Conservation (phyloP, 495 filamentous ascomycete species). For the Oidiodendron maius region DNA sequence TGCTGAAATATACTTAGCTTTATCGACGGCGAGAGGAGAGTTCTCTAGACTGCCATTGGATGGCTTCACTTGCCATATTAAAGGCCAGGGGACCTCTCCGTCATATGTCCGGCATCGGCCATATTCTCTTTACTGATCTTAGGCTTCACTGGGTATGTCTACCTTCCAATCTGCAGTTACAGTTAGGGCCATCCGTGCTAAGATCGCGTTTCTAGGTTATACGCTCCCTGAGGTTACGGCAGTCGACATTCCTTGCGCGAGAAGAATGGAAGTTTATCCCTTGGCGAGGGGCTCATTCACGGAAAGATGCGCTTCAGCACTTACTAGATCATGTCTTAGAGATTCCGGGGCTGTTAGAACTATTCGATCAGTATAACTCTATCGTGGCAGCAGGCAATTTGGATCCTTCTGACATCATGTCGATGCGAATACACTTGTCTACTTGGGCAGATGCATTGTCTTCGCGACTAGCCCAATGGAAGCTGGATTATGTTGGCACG, state of each 20-base stretch:
- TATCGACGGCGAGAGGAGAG: not conserved
- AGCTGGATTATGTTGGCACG: not conserved
- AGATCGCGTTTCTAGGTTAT: not conserved
- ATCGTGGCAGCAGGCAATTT: no score
- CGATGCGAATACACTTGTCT: not conserved
- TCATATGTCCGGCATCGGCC: not conserved
- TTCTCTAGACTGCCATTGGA: not conserved
- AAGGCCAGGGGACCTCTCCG: not conserved
- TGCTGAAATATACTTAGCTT: not conserved
- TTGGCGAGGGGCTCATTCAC: not conserved
- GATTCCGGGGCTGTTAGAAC: not conserved
- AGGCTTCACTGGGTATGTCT: not conserved
- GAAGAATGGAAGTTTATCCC: not conserved
- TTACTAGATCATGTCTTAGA: not conserved
- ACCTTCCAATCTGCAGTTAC: not conserved
- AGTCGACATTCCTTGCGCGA: not conserved
- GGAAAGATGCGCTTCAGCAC: not conserved
- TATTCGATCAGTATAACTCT: not conserved
- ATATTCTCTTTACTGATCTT: not conserved
- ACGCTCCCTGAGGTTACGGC: not conserved
- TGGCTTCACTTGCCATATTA: not conserved
- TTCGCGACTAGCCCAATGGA: not conserved
- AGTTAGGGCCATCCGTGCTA: no score
- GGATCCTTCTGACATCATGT: not conserved
- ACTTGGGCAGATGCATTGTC: not conserved